Percentiles rank a stretch among this genome's conserved stretches.
These are phyloP conservation scores for Hericium coralloides DNA, from an alignment of 768 basidiomycete species.

Conservation along the genomic window DNA sequence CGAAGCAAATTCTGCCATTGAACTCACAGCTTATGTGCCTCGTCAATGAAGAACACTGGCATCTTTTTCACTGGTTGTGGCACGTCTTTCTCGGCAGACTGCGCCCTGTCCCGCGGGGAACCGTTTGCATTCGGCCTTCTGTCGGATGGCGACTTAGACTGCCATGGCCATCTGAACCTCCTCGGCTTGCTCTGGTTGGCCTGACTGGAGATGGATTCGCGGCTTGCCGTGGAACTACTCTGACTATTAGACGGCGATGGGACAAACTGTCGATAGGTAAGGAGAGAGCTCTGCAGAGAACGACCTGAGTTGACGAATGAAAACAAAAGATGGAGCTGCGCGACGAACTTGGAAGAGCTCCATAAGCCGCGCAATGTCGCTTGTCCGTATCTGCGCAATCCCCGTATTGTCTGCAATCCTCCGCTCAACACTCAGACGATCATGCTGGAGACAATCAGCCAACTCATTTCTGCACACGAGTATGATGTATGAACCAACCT, in stretches of 20 bases:
- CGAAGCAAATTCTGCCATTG: not conserved
- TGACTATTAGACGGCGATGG: slow-evolving; percentile 6
- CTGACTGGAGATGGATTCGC: slow-evolving; percentile 3
- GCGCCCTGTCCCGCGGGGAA: slow-evolving; percentile 13
- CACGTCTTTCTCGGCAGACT: slow-evolving; percentile 25
- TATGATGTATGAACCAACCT: slow-evolving; percentile 32
- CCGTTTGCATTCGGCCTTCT: slow-evolving; percentile 1
- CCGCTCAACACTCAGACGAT: slow-evolving; percentile 65
- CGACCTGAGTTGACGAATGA: not conserved
- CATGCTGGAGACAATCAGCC: slow-evolving; percentile 39
- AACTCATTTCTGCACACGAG: not conserved
- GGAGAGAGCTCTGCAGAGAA: slow-evolving; percentile 17
- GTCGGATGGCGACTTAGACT: slow-evolving; percentile 6
- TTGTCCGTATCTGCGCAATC: slow-evolving; percentile 51
- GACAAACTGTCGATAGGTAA: slow-evolving; percentile 22
- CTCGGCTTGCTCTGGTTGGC: slow-evolving; percentile 6
- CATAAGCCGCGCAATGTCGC: slow-evolving; percentile 77
- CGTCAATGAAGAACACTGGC: slow-evolving; percentile 78
- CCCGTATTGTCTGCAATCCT: slow-evolving; percentile 38
- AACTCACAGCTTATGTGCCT: slow-evolving; percentile 72
- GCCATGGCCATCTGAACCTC: slow-evolving; percentile 6
- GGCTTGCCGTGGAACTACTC: not conserved
- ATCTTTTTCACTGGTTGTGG: slow-evolving; percentile 48
- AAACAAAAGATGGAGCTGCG: not conserved
- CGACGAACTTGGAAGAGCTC: slow-evolving; percentile 67